Percentiles rank a stretch among this genome's conserved stretches.
Conservation (phyloP, 1,139 yeast genomes). For the Hanseniaspora uvarum region DNA sequence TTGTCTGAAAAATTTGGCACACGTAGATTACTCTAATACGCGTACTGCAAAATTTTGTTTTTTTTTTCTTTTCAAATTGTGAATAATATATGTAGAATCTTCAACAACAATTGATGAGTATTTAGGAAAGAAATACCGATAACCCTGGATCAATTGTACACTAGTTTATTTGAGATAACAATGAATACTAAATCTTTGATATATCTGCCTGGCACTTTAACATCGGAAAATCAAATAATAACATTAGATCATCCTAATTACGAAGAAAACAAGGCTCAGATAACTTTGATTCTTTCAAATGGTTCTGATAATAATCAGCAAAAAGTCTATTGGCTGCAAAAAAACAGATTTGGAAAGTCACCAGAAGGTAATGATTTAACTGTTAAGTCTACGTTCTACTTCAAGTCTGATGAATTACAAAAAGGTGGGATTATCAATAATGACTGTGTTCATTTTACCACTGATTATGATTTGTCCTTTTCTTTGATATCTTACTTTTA, state of each 20-base stretch:
- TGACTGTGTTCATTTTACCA: neutral
- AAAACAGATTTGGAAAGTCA: slow-evolving; percentile 10
- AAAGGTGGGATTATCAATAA: slow-evolving; percentile 9
- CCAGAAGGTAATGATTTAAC: slow-evolving; percentile 11
- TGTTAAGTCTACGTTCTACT: slow-evolving; percentile 5
- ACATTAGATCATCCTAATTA: slow-evolving; percentile 1
- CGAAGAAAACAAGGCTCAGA: neutral
- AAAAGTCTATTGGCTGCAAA: slow-evolving; percentile 6
- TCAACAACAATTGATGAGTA: neutral
- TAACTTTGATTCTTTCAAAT: neutral
- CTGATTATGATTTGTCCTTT: slow-evolving; percentile 7
- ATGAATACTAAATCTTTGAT: neutral
- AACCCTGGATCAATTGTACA: neutral
- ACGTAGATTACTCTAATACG: neutral
- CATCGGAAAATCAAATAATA: neutral
- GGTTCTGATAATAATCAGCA: neutral
- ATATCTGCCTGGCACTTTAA: neutral
- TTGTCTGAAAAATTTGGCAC: neutral
- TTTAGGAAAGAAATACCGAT: neutral
- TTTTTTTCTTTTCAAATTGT: too few species aligned
- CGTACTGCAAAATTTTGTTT: neutral
- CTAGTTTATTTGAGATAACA: neutral
- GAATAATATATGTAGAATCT: neutral
- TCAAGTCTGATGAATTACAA: neutral
- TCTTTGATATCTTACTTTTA: slow-evolving; percentile 7